phyloP scores from a whole-genome alignment of 257 asterid genomes.

The Haberlea rhodopensis region DNA sequence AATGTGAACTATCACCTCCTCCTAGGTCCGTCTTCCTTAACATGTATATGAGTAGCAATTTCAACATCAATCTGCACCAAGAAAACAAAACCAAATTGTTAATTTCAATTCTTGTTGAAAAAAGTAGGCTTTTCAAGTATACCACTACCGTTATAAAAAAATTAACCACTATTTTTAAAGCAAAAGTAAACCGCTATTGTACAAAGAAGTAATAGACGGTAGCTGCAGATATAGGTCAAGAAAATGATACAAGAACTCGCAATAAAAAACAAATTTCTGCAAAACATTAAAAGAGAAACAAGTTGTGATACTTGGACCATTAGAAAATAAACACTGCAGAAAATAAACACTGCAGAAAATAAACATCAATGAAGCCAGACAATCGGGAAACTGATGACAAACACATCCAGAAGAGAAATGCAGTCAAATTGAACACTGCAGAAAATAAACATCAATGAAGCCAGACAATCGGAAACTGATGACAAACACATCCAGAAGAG shows the following conservation, averaged over 20 bases:
- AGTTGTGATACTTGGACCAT: not conserved
- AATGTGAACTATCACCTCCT: slow-evolving; percentile 52
- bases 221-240: not conserved
- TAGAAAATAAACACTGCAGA: not conserved
- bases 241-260: not conserved
- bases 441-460: slow-evolving; percentile 4
- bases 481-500: not conserved
- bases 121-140: not conserved
- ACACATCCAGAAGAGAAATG: not conserved
- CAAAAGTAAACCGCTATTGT: not conserved
- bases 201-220: not conserved
- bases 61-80: slow-evolving; percentile 67
- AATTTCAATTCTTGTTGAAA: not conserved
- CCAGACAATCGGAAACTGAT: too few relatives aligned
- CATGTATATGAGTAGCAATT: slow-evolving; percentile 76
- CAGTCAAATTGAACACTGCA: not conserved
- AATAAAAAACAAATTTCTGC: not conserved
- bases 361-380: not conserved
- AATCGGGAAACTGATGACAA: not conserved
- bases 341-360: not conserved
- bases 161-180: not conserved
- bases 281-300: not conserved
- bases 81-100: slow-evolving; percentile 8
- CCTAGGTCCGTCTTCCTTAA: slow-evolving; percentile 82
- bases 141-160: not conserved